Evolutionary conservation across 495 filamentous ascomycete genomes (phyloP).

Genomic region (Lophium mytilinum): DNA sequence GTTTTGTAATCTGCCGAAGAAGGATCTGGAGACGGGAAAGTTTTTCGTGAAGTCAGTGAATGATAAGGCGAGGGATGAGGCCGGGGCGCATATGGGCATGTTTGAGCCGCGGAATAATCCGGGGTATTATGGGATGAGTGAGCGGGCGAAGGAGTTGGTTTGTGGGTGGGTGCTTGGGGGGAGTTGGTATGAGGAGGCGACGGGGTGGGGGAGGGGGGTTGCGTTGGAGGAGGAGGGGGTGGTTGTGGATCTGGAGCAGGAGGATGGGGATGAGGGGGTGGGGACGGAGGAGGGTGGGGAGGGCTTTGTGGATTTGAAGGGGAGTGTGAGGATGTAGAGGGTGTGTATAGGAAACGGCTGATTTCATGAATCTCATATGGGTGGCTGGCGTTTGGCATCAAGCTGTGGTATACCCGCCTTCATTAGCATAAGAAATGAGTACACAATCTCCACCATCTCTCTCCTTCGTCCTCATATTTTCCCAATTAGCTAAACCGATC

Average conservation of each 20-base stretch:
- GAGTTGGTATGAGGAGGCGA: constrained; percentile 26
- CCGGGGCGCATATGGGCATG: constrained; percentile 79
- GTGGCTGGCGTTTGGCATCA: no score
- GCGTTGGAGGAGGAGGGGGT: neutral
- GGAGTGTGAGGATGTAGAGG: no score
- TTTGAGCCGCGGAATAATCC: constrained; percentile 76
- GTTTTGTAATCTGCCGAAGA: constrained; percentile 73
- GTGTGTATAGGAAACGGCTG: no score
- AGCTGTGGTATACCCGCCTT: no score
- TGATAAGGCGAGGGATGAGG: constrained; percentile 69
- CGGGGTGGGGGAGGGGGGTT: neutral
- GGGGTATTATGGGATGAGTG: constrained; percentile 60
- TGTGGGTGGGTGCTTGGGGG: constrained; percentile 44
- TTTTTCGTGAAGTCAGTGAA: constrained; percentile 66
- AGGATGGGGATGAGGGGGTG: constrained; percentile 17
- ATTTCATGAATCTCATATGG: no score
- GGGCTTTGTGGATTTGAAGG: constrained; percentile 14
- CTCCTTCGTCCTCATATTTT: no score
- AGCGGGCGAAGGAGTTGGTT: constrained; percentile 57
- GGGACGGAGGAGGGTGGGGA: constrained; percentile 12
- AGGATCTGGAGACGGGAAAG: constrained; percentile 26
- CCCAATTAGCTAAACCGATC: no score
- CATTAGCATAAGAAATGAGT: no score
- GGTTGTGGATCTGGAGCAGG: neutral
- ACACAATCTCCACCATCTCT: no score